Evolutionary conservation across 768 basidiomycete genomes (phyloP).

Genomic region (Crepidotus variabilis): DNA sequence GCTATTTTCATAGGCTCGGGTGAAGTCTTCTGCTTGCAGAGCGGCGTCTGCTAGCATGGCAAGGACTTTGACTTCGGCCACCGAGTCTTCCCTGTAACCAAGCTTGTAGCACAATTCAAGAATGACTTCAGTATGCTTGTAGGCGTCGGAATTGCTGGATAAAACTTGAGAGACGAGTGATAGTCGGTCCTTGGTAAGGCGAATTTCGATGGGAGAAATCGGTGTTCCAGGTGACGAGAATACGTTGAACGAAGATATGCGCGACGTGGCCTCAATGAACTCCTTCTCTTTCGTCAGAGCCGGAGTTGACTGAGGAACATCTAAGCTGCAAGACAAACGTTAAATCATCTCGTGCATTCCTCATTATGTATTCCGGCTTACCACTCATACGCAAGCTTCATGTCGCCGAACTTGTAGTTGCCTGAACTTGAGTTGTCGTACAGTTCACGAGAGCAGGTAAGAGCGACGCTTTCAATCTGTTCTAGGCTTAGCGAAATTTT

Average conservation of each 20-base stretch:
- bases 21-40: constrained; percentile 77
- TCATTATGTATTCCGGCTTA: constrained; percentile 27
- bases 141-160: constrained; percentile 80
- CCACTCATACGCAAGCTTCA: constrained; percentile 98
- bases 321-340: constrained; percentile 47
- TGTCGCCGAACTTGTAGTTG: constrained; percentile 89
- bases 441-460: constrained; percentile 80
- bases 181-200: constrained; percentile 85
- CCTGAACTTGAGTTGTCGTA: constrained; percentile 94
- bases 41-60: constrained; percentile 93
- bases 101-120: constrained; percentile 88
- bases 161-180: constrained; percentile 85
- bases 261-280: constrained; percentile 97
- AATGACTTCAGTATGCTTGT: constrained; percentile 89
- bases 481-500: constrained; percentile 46
- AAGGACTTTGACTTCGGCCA: constrained; percentile 77
- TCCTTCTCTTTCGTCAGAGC: constrained; percentile 69
- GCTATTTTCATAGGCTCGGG: constrained; percentile 65
- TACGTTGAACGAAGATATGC: constrained; percentile 89
- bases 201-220: constrained; percentile 90
- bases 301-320: constrained; percentile 65
- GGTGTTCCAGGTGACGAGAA: constrained; percentile 68
- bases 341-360: not conserved
- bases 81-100: constrained; percentile 66
- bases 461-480: constrained; percentile 72